phyloP scores from a whole-genome alignment of 2,329 filamentous ascomycete species.

The Herpotrichia juniperi region DNA sequence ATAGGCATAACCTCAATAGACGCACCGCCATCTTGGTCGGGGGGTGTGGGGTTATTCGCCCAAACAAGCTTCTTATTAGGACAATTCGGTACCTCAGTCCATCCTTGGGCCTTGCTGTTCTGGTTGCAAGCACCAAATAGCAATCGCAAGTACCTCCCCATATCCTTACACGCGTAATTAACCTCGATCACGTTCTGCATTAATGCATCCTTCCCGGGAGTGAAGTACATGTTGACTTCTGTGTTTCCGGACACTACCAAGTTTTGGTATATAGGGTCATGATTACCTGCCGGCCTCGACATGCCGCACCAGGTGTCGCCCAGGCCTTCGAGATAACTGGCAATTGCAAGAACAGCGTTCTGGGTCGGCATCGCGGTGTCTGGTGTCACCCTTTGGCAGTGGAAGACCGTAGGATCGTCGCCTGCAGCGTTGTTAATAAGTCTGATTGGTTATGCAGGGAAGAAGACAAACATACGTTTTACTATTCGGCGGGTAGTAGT shows the following conservation, averaged over 20 bases:
- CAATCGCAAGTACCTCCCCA: not conserved
- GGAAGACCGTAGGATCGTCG: not conserved
- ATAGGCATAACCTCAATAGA: not conserved
- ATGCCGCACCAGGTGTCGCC: not conserved
- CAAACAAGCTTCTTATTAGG: not conserved
- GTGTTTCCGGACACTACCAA: not conserved
- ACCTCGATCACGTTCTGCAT: not conserved
- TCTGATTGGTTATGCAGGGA: too few relatives aligned
- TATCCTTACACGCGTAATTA: not conserved
- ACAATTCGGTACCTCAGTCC: not conserved
- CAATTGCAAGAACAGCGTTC: not conserved
- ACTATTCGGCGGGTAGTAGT: too few relatives aligned
- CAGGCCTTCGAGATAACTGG: not conserved
- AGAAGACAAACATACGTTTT: too few relatives aligned
- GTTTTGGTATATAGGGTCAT: not conserved
- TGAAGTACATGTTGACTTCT: not conserved
- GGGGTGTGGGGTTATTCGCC: not conserved
- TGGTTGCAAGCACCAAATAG: not conserved
- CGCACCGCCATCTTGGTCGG: not conserved
- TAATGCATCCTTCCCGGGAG: not conserved
- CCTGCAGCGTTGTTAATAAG: not conserved
- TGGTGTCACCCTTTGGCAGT: not conserved
- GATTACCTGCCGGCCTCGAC: not conserved
- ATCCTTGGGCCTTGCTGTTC: not conserved
- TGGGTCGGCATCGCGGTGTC: not conserved